Conservation (phyloP, 306 rosid genomes). For the barrel medic (Medicago truncatula) region DNA sequence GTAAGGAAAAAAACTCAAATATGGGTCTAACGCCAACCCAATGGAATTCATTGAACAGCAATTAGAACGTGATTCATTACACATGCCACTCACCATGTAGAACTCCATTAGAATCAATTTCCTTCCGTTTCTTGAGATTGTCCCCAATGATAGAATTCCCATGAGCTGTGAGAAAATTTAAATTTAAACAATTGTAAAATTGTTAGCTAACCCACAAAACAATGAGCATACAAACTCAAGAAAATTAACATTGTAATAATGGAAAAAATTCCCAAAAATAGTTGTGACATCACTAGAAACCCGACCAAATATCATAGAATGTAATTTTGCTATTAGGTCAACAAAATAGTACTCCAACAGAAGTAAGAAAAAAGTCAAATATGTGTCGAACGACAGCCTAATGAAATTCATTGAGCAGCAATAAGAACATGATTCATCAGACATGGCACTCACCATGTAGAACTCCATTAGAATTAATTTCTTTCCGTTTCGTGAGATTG, state of each 20-base stretch:
- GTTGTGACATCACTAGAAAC: too few relatives aligned
- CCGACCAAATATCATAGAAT: too few relatives aligned
- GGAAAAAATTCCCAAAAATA: too few relatives aligned
- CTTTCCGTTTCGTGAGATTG: slow-evolving; percentile 63
- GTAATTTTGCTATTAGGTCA: too few relatives aligned
- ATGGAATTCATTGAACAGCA: neutral
- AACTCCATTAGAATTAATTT: slow-evolving; percentile 23
- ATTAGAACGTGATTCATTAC: slow-evolving; percentile 28
- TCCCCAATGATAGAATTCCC: slow-evolving; percentile 52
- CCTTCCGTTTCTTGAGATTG: slow-evolving; percentile 77
- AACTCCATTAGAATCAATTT: slow-evolving; percentile 70
- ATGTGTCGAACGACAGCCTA: slow-evolving; percentile 6
- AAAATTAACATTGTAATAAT: too few relatives aligned
- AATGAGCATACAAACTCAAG: too few relatives aligned
- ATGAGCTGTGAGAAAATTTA: neutral
- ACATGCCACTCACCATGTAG: slow-evolving; percentile 71
- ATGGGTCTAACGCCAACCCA: neutral
- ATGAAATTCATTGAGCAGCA: slow-evolving; percentile 35
- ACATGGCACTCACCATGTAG: slow-evolving; percentile 51
- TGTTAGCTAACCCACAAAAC: too few relatives aligned
- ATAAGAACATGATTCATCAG: slow-evolving; percentile 37
- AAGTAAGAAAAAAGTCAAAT: too few relatives aligned
- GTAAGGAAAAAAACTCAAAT: neutral
- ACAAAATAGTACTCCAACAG: too few relatives aligned
- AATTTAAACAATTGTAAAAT: too few relatives aligned